Evolutionary conservation across 2,329 filamentous ascomycete genomes (phyloP), one percentile per base, ranked within the genome.

Genomic region (Tolypocladium ovalisporum): DNA sequence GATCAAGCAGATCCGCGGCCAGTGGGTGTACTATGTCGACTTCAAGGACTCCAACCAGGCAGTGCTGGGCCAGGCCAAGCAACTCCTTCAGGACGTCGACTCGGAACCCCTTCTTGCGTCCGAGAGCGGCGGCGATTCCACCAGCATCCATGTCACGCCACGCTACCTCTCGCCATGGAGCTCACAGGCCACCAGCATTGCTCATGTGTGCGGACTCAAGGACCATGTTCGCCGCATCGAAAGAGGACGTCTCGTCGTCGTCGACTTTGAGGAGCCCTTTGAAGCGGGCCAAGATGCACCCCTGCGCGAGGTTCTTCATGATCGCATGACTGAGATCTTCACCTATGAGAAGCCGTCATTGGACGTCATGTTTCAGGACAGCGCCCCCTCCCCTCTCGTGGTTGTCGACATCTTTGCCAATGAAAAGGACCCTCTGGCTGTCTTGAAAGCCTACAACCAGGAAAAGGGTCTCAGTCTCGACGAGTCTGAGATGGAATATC

Each of bases 111-210:
- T 64, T 39, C 49, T 63, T 39, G 59, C 66, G 29, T 60, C 70
- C 19, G 64, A 66, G 42, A 66, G 62, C 42, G 66, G 67, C 60
- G 79, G 82, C 56, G 71, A 77, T 58, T 76, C 78, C 49, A 73
- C 79, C 54, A 77, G 86, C 61, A 81, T 89, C 69, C 90, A 91
- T 69, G 80, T 96, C 58, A 85, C 82, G 52, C 93, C 93, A 24
- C 84, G 93, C 63, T 88, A 89, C 65, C 92, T 96, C 64, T 97
- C 92, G 44, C 94, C 94, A 69, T 99, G 94, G 94, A 97, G 91
- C 74, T 96, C 92, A 57, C 92, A 97, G 73, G 93, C 92, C 34
- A 96, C 93, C 52, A 93, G 86, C 70, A 97, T 97, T 70, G 88
- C 93, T 56, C 86, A 94, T 63, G 93, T 97, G 36, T 97, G 93